Percentiles rank a stretch among this genome's conserved stretches.
Conservation (phyloP, 225 moss, liverwort and hornwort species). For the Ulota crispa region DNA sequence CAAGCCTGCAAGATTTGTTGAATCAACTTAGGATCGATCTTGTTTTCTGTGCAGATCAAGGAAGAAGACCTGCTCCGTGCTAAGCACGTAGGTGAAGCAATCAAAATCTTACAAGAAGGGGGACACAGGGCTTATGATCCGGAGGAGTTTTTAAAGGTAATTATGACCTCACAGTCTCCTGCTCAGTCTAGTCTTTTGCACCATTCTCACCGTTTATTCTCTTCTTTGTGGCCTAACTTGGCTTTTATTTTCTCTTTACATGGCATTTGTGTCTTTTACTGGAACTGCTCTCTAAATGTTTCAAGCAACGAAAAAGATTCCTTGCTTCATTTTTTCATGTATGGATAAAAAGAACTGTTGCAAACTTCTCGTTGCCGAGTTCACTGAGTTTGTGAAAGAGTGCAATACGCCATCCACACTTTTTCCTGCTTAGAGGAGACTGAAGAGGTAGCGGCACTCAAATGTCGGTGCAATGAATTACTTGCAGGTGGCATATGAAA, state of each 20-base stretch:
- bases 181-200: not conserved
- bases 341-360: not conserved
- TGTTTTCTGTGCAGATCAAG: conserved; percentile 55
- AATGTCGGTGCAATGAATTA: not conserved
- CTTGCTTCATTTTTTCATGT: not conserved
- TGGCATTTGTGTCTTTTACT: not conserved
- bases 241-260: not conserved
- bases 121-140: conserved; percentile 72
- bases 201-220: not conserved
- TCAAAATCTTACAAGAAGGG: conserved; percentile 77
- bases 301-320: not conserved
- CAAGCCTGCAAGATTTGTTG: not conserved
- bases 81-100: conserved; percentile 79
- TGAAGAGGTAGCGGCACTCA: not conserved
- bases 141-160: conserved; percentile 83
- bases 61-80: conserved; percentile 75
- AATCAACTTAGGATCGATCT: not conserved
- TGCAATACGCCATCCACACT: not conserved
- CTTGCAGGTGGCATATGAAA: conserved; percentile 87
- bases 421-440: not conserved
- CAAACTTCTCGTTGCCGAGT: not conserved
- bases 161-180: not conserved
- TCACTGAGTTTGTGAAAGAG: not conserved
- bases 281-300: not conserved
- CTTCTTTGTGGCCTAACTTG: not conserved